Evolutionary conservation across 257 asterid genomes (phyloP), one percentile per base, ranked within the genome.

Genomic region (Agastache rugosa): DNA sequence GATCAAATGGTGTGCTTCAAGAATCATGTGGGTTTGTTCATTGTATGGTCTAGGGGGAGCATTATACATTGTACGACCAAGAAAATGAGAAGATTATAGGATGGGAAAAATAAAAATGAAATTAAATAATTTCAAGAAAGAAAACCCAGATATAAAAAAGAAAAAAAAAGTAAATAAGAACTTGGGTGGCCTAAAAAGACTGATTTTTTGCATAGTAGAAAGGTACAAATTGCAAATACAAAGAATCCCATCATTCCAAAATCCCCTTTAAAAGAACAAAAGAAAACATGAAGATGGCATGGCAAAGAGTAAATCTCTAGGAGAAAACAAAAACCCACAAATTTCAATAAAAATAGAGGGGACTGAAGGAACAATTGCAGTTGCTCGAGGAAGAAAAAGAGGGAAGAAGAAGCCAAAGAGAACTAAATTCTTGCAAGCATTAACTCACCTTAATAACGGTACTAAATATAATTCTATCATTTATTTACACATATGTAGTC

Each of bases 301-400:
- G 59, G 44, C 50, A 37, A 60, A 74, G 75, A 69, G 70, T 83
- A 64, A 63, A 75, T 65, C 78, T 85, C 88, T 88, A 81, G 88
- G 87, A 79, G 79, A 76, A 84, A 85, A 77, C 86, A 83, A 83
- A 85, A 73, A 75, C 77, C 88, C 96, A 87, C 97, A 82, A 82
- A 75, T 82, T 82, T 89, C 96, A 77, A 87, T 85, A 60, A 82
- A 74, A 76, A 77, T 72, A 75, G 88, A 78, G 86, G 83, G 82
- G 71, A 72, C 71, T 81, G 71, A 81, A 86, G 92, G 89, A 78
- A 82, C 91, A 86, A 85, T 80, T 68, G 86, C 88, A 85, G 93
- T 87, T 85, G 96, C 93, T 91, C 96, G 97, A 91, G 96, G 93
- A 91, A 74, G 89, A 84, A 89, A 87, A 80, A 61, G 63, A 60